Conservation (phyloP, 768 basidiomycete species). For the Lactifluus volemus region DNA sequence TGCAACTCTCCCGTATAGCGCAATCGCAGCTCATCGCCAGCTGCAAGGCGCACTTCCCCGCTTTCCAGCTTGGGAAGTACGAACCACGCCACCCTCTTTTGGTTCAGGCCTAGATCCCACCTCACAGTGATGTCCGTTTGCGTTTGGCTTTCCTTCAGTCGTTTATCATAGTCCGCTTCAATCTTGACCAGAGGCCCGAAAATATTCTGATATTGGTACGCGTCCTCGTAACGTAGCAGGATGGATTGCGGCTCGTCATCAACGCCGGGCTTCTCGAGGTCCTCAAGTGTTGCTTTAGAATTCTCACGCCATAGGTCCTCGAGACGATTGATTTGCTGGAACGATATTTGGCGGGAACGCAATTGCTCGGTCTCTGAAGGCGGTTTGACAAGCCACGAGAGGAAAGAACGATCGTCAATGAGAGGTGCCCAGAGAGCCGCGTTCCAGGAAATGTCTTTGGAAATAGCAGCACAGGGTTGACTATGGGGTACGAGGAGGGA, state of each 20-base stretch:
- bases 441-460: conserved; percentile 99
- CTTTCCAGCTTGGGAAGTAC: conserved; percentile 93
- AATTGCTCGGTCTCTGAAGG: conserved; percentile 95
- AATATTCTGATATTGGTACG: conserved; percentile 99
- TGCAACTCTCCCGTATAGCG: conserved; percentile 85
- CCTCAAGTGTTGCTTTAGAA: conserved; percentile 87
- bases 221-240: conserved; percentile 88
- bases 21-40: conserved; percentile 90
- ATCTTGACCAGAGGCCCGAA: conserved; percentile 99
- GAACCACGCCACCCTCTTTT: conserved; percentile 99
- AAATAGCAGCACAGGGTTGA: conserved; percentile 96
- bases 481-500: conserved; percentile 32
- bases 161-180: conserved; percentile 98
- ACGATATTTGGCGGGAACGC: conserved; percentile 93
- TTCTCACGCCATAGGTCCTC: conserved; percentile 99
- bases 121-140: conserved; percentile 93
- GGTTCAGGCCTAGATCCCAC: conserved; percentile 97
- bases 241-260: conserved; percentile 97
- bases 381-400: conserved; percentile 98
- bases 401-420: conserved; percentile 96
- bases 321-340: conserved; percentile 92
- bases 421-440: conserved; percentile 95
- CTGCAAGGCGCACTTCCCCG: conserved; percentile 93
- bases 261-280: conserved; percentile 93
- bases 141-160: conserved; percentile 96